A percentile compares a stretch with the other conserved stretches of the same genome.
phyloP scores from a whole-genome alignment of 371 early-diverging fungal genomes.

The Choanephora cucurbitarum region DNA sequence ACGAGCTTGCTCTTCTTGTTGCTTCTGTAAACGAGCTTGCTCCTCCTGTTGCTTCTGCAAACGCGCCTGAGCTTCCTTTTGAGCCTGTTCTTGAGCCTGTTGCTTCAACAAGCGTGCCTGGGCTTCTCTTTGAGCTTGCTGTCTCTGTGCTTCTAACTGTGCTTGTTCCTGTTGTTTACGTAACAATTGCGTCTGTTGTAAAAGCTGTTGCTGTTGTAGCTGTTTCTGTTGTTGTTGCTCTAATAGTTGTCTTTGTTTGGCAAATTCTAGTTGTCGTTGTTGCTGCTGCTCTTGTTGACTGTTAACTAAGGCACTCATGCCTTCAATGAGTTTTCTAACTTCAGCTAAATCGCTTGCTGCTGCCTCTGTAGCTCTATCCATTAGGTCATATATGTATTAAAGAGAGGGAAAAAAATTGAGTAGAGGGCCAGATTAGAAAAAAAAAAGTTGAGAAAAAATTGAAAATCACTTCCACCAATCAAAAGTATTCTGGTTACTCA shows the following conservation, averaged over 20 bases:
- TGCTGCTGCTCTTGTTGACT: constrained; percentile 31
- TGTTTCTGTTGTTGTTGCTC: constrained; percentile 8
- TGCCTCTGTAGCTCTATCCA: constrained; percentile 54
- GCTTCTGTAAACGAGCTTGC: neutral
- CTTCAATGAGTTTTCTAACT: constrained; percentile 53
- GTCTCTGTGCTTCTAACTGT: constrained; percentile 12
- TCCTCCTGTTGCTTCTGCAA: constrained; percentile 7
- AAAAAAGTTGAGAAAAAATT: neutral
- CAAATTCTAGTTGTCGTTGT: constrained; percentile 10
- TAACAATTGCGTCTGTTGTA: neutral
- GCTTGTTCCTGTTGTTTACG: constrained; percentile 11
- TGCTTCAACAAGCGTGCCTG: constrained; percentile 18
- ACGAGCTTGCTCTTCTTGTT: constrained; percentile 6
- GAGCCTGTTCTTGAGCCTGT: constrained; percentile 10
- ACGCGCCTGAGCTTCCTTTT: neutral
- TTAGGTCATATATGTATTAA: constrained; percentile 12
- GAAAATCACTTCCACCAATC: too few relatives aligned
- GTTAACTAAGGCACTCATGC: constrained; percentile 50
- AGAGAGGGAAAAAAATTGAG: neutral
- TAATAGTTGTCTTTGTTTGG: neutral
- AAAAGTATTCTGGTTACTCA: too few relatives aligned
- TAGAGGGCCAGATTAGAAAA: neutral
- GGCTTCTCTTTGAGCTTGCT: constrained; percentile 21
- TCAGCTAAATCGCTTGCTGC: constrained; percentile 55
- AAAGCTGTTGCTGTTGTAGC: neutral